phyloP scores from a whole-genome alignment of 345 rosid species.

The Rhizophora mangle region DNA sequence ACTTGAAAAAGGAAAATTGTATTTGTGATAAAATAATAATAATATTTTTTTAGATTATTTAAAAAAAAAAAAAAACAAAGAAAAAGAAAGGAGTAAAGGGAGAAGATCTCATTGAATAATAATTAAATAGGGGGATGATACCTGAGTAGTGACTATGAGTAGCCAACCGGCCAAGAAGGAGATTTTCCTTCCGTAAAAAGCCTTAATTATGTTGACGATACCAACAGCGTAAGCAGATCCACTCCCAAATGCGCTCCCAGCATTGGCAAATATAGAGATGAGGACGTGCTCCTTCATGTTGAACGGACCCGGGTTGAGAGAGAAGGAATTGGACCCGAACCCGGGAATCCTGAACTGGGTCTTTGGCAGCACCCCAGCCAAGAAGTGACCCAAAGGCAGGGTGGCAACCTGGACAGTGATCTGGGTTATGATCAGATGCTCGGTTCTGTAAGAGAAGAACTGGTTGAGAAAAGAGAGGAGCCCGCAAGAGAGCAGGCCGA shows the following conservation, averaged over 20 bases:
- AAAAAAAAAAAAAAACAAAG: no score
- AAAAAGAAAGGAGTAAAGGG: neutral
- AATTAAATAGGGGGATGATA: neutral
- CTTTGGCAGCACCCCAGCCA: conserved; percentile 55
- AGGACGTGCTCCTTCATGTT: conserved; percentile 86
- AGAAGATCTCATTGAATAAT: neutral
- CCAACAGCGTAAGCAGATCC: conserved; percentile 71
- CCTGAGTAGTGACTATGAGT: conserved; percentile 87
- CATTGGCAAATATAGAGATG: conserved; percentile 76
- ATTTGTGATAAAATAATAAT: no score
- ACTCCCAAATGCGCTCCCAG: conserved; percentile 75
- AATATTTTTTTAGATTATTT: no score
- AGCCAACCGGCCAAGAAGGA: conserved; percentile 81
- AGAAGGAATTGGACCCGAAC: conserved; percentile 47
- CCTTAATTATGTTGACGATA: conserved; percentile 70
- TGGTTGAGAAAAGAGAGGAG: conserved; percentile 81
- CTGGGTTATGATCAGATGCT: conserved; percentile 74
- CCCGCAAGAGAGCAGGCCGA: conserved; percentile 62
- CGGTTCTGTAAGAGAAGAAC: conserved; percentile 76
- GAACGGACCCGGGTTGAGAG: conserved; percentile 81
- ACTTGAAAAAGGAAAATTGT: no score
- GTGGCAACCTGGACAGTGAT: conserved; percentile 74
- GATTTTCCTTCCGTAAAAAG: conserved; percentile 55
- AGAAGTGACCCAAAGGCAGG: conserved; percentile 73
- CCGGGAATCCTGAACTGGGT: conserved; percentile 59